Evolutionary conservation across 805 yeast species (phyloP).

Genomic region (Maudiozyma serrabonitensis): DNA sequence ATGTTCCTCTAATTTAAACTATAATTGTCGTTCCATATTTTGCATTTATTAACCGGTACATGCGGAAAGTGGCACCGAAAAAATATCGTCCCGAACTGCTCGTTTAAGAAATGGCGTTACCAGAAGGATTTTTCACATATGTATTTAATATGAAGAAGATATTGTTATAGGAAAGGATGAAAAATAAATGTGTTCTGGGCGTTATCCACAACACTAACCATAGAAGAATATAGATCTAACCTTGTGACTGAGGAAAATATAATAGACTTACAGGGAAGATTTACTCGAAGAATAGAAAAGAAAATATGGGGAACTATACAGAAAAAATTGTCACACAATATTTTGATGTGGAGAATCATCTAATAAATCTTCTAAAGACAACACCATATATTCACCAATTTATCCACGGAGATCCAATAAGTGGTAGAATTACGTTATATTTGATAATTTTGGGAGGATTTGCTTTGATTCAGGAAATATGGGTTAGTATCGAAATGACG

Average conservation of each 20-base stretch:
- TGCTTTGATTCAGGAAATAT: conserved; percentile 28
- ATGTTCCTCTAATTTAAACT: too few relatives aligned
- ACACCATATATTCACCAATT: conserved; percentile 16
- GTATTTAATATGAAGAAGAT: not conserved
- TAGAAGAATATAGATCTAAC: not conserved
- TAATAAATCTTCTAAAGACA: conserved; percentile 10
- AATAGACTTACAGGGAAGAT: not conserved
- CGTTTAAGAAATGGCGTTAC: not conserved
- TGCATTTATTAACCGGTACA: not conserved
- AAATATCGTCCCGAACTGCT: not conserved
- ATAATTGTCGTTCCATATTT: too few relatives aligned
- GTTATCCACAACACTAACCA: not conserved
- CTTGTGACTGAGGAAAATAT: not conserved
- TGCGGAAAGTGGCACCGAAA: not conserved
- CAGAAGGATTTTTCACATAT: not conserved
- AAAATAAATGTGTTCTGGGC: not conserved
- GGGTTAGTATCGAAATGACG: conserved; percentile 28
- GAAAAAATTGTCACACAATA: conserved; percentile 6
- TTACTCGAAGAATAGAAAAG: not conserved
- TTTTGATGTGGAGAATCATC: conserved; percentile 13
- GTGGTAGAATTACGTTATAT: conserved; percentile 29
- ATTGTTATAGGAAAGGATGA: not conserved
- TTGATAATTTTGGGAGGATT: conserved; percentile 24
- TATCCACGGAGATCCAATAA: conserved; percentile 19
- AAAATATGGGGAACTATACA: not conserved